A percentile compares a stretch with the other conserved stretches of the same genome.
Evolutionary conservation across 192 early-diverging fungal species (phyloP).

Genomic region (Coemansia aciculifera): DNA sequence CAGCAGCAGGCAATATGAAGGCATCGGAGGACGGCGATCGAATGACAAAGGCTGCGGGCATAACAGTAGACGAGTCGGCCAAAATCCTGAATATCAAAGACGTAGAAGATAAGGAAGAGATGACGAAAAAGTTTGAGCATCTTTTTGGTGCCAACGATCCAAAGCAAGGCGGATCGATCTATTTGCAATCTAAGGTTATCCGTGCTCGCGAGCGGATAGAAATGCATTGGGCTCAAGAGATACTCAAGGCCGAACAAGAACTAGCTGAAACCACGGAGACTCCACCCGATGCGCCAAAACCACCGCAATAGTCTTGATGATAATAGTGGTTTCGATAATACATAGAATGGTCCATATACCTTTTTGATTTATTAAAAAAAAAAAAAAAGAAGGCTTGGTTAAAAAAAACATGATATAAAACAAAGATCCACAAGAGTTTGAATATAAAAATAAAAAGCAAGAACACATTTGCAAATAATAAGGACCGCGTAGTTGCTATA

Average conservation of each 20-base stretch:
- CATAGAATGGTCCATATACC: neutral
- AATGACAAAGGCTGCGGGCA: slow-evolving; percentile 74
- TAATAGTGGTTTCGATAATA: neutral
- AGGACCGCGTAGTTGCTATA: neutral
- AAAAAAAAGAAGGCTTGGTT: neutral
- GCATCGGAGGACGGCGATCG: slow-evolving; percentile 60
- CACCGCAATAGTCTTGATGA: neutral
- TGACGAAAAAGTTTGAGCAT: slow-evolving; percentile 78
- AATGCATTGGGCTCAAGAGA: slow-evolving; percentile 72
- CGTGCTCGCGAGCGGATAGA: slow-evolving; percentile 94
- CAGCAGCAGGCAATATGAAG: slow-evolving; percentile 66
- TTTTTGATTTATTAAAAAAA: neutral
- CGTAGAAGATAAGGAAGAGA: slow-evolving; percentile 59
- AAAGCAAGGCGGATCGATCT: slow-evolving; percentile 84
- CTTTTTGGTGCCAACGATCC: slow-evolving; percentile 87
- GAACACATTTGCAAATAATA: neutral
- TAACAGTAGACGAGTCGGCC: slow-evolving; percentile 87
- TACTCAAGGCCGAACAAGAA: slow-evolving; percentile 44
- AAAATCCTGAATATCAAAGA: slow-evolving; percentile 87
- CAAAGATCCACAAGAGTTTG: too few species aligned
- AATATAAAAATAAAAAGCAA: neutral
- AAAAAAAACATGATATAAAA: neutral
- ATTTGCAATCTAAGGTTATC: slow-evolving; percentile 91
- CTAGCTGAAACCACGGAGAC: slow-evolving; percentile 10
- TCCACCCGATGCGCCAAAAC: slow-evolving; percentile 4